Evolutionary conservation across 2,329 filamentous ascomycete species (phyloP).

Genomic region (Hymenoscyphus fructigenus): DNA sequence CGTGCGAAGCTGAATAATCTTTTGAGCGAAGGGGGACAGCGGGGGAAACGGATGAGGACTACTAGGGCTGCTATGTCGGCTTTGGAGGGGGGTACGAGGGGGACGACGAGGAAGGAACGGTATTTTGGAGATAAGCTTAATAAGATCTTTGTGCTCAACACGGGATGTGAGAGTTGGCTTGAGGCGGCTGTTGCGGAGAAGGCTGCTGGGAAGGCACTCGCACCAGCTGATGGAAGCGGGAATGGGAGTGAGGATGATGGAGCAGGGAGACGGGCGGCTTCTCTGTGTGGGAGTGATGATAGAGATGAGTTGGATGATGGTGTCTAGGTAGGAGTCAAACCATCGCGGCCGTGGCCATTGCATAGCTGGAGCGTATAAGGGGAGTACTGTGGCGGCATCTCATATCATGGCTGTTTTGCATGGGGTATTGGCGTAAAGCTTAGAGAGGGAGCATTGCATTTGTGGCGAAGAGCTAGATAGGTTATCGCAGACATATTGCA

Average conservation of each 20-base stretch:
- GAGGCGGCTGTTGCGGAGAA: slow-evolving; percentile 22
- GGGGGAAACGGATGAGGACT: slow-evolving; percentile 60
- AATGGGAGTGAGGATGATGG: background rate
- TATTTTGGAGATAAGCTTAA: slow-evolving; percentile 69
- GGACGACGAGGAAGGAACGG: slow-evolving; percentile 64
- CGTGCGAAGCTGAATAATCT: slow-evolving; percentile 62
- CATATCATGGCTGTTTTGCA: too few species aligned
- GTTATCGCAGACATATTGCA: too few species aligned
- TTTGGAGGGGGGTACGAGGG: slow-evolving; percentile 70
- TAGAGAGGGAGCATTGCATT: too few species aligned
- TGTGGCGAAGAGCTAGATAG: too few species aligned
- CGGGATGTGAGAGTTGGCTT: slow-evolving; percentile 44
- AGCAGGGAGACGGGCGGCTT: background rate
- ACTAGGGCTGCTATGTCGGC: slow-evolving; percentile 76
- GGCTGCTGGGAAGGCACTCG: background rate
- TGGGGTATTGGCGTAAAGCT: too few species aligned
- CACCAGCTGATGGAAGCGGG: background rate
- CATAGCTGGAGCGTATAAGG: too few species aligned
- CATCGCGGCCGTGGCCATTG: too few species aligned
- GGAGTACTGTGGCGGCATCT: too few species aligned
- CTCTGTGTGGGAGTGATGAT: background rate
- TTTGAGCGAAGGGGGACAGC: slow-evolving; percentile 57
- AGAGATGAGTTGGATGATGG: background rate
- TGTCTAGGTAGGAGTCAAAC: background rate
- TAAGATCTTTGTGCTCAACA: slow-evolving; percentile 61